Evolutionary conservation across 2,329 filamentous ascomycete genomes (phyloP).

Genomic region (Graphilbum ipis-grandicollis): DNA sequence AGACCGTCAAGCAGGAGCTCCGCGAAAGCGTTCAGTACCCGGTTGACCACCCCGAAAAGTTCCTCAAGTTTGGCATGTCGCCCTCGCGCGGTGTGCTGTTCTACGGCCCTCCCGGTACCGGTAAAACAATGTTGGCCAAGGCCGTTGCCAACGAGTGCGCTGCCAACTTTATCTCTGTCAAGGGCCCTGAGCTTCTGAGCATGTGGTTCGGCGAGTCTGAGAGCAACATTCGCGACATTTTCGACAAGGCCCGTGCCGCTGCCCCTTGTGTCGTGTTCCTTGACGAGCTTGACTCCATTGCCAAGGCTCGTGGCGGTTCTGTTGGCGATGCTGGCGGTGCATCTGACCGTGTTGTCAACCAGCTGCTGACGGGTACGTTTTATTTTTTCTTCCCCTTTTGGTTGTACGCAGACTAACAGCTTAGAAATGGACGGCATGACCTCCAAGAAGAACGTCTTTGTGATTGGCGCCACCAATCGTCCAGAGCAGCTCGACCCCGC

Average conservation of each 20-base stretch:
- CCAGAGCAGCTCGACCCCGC: constrained; percentile 97
- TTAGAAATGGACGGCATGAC: constrained; percentile 97
- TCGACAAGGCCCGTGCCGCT: constrained; percentile 96
- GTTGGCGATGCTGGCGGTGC: constrained; percentile 93
- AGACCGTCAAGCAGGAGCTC: constrained; percentile 97
- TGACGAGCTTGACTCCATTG: constrained; percentile 95
- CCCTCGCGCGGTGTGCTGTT: constrained; percentile 97
- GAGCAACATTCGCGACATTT: constrained; percentile 98
- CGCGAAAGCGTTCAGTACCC: constrained; percentile 98
- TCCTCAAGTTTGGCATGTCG: constrained; percentile 98
- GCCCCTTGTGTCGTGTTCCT: constrained; percentile 98
- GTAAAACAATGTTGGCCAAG: constrained; percentile 99
- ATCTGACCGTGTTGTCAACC: constrained; percentile 98
- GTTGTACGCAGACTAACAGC: background rate
- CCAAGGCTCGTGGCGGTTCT: constrained; percentile 96
- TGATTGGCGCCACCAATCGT: constrained; percentile 96
- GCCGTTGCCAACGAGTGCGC: constrained; percentile 98
- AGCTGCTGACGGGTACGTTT: constrained; percentile 56
- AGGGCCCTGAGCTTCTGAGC: constrained; percentile 92
- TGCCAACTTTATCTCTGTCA: constrained; percentile 99
- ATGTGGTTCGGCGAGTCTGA: constrained; percentile 99
- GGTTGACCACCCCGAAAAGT: constrained; percentile 98
- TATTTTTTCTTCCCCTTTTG: background rate
- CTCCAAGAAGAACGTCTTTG: constrained; percentile 99
- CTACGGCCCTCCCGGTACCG: constrained; percentile 97